Evolutionary conservation across 2,329 filamentous ascomycete species (phyloP), one percentile per base, ranked within the genome.

Genomic region (Xylariaceae sp.): DNA sequence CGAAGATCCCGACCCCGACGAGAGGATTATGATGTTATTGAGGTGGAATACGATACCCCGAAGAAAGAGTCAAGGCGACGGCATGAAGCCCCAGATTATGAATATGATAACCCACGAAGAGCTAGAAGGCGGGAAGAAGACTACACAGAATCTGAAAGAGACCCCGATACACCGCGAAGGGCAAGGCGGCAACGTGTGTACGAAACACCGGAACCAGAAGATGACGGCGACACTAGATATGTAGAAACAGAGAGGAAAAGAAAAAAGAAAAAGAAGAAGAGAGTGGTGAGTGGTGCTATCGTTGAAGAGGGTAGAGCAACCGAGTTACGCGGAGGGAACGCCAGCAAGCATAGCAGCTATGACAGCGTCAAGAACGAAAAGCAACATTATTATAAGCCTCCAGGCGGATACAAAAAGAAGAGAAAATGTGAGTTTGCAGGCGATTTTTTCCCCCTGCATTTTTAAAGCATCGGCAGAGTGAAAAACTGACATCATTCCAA

Each of bases 221-320:
- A 57, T 17, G 47, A 55, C 7, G 54, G 54, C 19, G 55, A 56
- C 7, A 40, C 46, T 4, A 42, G 29, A 20, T 39, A 45, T 3
- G 41, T 47, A 33, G 57, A 56, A 45, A 45, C 44, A 17, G 53
- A 55, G 39, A 49, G 57, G 55, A 70, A 55, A 50, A 64, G 63
- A 12, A 61, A 60, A 42, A 67, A 67, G 40, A 64, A 64, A 34
- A 75, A 74, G 53, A 79, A 80, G 59, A 74, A 74, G 45, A 71
- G 85, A 49, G 72, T 86, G n/a, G 82, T 85, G 17, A 88, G 85
- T 51, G 85, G 84, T 17, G 82, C 82, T 0, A 67, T 85, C 16
- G 69, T 86, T 55, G 85, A 88, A 58, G 85, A 88, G 62, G 85
- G 84, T 0, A 66, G 70, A n/a, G 65, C 65, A 6, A 61, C 54